Evolutionary conservation across 768 basidiomycete genomes (phyloP), one percentile per base, ranked within the genome.

Genomic region (Collybia sp.): DNA sequence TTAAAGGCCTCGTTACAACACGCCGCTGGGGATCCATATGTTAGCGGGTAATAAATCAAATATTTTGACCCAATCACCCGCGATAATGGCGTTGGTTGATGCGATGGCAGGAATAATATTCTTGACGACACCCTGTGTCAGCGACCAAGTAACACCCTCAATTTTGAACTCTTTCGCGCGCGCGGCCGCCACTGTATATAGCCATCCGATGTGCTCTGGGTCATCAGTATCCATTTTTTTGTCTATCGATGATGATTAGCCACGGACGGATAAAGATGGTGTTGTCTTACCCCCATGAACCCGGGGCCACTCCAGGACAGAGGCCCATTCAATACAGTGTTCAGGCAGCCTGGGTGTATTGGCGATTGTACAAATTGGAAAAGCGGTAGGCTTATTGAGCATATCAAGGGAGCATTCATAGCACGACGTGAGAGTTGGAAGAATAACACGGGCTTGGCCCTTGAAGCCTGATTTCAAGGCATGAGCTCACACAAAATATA

Each of bases 1-100:
- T 99, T 99, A 75, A 99, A 95, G 12, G 96, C 96, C 66, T 99
- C 96, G 57, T 96, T 98, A 60, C 95, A 98, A 68, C 95, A 98
- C 2, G 94, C 88, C 33, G 95, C 95, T 89, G 50, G 18, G 31
- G n/a, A 40, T 44, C 2, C 3, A 8, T 8, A 4, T 25, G 25
- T 25, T 25, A 8, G 25, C 8, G 8, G 25, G 25, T 8, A 25
- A 8, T 8, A 3, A 8, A 25, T 25, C 8, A 25, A 4, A 25
- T 25, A 25, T 25, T 8, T n/a, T 3, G 8, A 25, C 25, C 48
- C 5, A 44, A 76, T 35, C 53, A 89, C 93, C 93, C 40, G 96
- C 90, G 48, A 99, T 93, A 62, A 98, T 94, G 31, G 96, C 96
- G 58, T 99, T 99, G 12, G 96, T 99, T 1, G 91, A 94, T 1